Conservation (phyloP, 225 moss, liverwort and hornwort species). For the Bryum argenteum region DNA sequence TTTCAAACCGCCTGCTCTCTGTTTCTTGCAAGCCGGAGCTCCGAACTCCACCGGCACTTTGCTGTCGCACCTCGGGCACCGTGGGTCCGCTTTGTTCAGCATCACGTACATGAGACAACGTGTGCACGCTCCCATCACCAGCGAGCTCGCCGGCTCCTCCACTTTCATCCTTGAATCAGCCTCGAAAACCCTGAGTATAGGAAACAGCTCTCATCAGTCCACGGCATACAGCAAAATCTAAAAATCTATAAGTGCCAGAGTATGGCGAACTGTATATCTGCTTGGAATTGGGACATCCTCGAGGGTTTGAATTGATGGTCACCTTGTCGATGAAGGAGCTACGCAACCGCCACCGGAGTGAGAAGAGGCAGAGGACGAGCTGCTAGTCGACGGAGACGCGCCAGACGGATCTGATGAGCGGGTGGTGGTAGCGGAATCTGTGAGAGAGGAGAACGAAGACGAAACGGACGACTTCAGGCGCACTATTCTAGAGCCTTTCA, state of each 20-base stretch:
- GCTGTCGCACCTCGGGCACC: slow-evolving; percentile 45
- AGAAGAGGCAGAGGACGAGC: slow-evolving; percentile 45
- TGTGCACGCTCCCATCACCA: slow-evolving; percentile 57
- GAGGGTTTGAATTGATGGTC: not conserved
- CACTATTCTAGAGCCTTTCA: slow-evolving; percentile 1
- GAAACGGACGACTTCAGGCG: slow-evolving; percentile 21
- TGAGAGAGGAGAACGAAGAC: slow-evolving; percentile 34
- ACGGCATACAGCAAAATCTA: too few relatives aligned
- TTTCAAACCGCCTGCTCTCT: slow-evolving; percentile 14
- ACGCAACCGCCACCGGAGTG: slow-evolving; percentile 14
- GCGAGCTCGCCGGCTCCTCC: slow-evolving; percentile 9
- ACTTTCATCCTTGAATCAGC: slow-evolving; percentile 27
- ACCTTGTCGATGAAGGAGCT: slow-evolving; percentile 24
- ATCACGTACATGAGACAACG: slow-evolving; percentile 55
- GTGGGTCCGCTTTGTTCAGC: slow-evolving; percentile 46
- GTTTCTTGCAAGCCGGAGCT: slow-evolving; percentile 35
- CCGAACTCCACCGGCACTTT: slow-evolving; percentile 42
- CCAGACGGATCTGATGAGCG: slow-evolving; percentile 5
- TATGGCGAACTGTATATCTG: too few relatives aligned
- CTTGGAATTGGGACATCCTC: too few relatives aligned
- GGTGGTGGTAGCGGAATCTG: slow-evolving; percentile 23
- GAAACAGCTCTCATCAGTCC: not conserved
- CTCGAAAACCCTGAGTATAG: slow-evolving; percentile 29
- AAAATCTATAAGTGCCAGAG: too few relatives aligned
- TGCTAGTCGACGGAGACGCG: slow-evolving; percentile 26